Base-by-base conservation (phyloP, 2,329 filamentous ascomycete genomes). In the Colletotrichum lentis region DNA sequence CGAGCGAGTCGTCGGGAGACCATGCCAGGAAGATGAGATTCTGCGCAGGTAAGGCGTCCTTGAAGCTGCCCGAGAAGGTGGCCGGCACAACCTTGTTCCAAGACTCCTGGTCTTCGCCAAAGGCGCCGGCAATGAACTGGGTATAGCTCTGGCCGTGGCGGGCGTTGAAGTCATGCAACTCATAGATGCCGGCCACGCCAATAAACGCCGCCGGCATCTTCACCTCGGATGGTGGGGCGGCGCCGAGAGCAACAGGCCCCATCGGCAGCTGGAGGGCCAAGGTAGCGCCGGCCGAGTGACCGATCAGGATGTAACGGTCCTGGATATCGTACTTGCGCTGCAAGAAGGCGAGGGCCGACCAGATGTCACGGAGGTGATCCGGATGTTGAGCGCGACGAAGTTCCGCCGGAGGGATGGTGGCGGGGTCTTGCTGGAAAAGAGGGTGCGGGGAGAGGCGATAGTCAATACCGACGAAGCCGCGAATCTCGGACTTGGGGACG, bases 111-210 rank as follows among this genome's bases (percentile, higher is more conserved):
- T 86, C 81, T 1, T 74, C 64, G 0, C 90, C 89, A 76, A 93
- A 92, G 1, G 90, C 89, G 6, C 80, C 82, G 3, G 77, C 73
- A 22, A 90, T 80, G 69, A 93, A 88, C 3, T 81, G 81, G 6
- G 78, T 74, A 74, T 93, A 93, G 35, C 73, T 75, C 6, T 79
- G 80, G 20, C 74, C 75, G 43, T 84, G 80, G 8, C 83, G 80
- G 54, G 80, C 76, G 31, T 83, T 79, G 22, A 92, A 77, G 0
- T 82, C 82, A 8, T 81, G 81, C 11, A 93, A 76, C 73, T 91
- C 86, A 76, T 92, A 92, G 24, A 93, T 86, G 1, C 91, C 90
- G 63, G 86, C 85, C 22, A 91, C 77, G 41, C 88, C 85, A 5
- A 91, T 74, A n/a, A 91, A 77, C 4, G 83, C 85, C 3, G 78